A percentile compares a stretch with the other conserved stretches of the same genome.
Evolutionary conservation across 2,329 filamentous ascomycete genomes (phyloP).

Genomic region (Neofusicoccum ribis): DNA sequence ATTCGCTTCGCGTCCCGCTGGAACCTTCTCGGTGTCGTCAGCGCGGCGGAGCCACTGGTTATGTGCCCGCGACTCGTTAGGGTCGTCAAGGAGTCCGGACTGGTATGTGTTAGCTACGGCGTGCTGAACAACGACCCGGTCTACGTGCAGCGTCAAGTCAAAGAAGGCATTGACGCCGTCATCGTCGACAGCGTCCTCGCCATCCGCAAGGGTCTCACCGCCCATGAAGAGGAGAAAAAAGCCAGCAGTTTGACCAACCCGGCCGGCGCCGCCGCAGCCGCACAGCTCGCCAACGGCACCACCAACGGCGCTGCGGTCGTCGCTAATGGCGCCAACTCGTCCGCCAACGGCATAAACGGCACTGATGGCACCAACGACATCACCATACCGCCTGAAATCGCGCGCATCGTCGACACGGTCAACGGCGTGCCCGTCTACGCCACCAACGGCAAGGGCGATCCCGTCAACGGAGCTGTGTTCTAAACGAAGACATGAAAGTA

Average conservation of each 20-base stretch:
- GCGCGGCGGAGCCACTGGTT: constrained; percentile 83
- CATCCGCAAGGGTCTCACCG: constrained; percentile 83
- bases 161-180: constrained; percentile 94
- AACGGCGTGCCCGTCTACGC: constrained; percentile 27
- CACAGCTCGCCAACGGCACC: background rate
- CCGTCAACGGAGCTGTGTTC: constrained; percentile 7
- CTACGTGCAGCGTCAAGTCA: constrained; percentile 87
- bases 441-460: background rate
- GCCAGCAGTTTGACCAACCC: background rate
- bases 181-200: constrained; percentile 95
- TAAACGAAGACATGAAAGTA: background rate
- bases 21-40: constrained; percentile 91
- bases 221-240: background rate
- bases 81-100: constrained; percentile 89
- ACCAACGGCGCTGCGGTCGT: background rate
- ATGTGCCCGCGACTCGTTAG: constrained; percentile 84
- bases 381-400: background rate
- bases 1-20: constrained; percentile 92
- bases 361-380: background rate
- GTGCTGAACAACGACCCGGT: constrained; percentile 80
- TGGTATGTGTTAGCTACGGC: constrained; percentile 97
- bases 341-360: background rate
- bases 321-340: background rate
- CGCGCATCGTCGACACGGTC: constrained; percentile 23
- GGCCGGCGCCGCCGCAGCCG: background rate